Base-by-base conservation (phyloP, 78 protist genomes). In the Chrysochromulina parva region DNA sequence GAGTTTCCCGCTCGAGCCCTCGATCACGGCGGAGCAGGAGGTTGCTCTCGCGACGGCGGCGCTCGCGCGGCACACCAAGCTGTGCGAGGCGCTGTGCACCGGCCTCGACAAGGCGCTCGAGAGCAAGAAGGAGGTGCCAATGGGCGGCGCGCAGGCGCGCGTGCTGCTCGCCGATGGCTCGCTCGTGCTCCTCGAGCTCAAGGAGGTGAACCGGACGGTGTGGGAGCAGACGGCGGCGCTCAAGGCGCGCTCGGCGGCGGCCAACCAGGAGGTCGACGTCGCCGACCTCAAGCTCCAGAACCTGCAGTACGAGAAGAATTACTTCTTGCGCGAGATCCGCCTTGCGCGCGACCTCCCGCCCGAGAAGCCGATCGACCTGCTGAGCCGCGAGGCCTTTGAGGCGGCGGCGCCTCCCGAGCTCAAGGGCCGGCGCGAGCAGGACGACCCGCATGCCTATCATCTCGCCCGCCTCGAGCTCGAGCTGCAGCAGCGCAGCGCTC, bases 301-400 rank as follows among this genome's bases (percentile, higher is more conserved):
- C 17, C 82, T 74, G 55, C 82, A 74, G 82, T 74, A 74, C 82
- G 57, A 74, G 82, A 74, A 48, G 82, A 74, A 74, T 55, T 19
- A 74, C 55, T 74, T 74, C 26, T 55, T 74, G 11, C 82, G 82
- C 3, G 58, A 74, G 82, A 74, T 74, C 22, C 9, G 28, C 26
- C 55, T 13, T 55, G 26, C 13, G 24, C 19, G 82, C 19, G 82
- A 4, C 55, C 48, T 74, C 17, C 55, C 3, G 55, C 57, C 6
- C 24, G 55, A 6, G 24, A n/a, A 19, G 13, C 22, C 57, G 20
- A 48, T 74, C 55, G 82, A 74, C 14, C 19, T 74, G 53, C 82
- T 74, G 58, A 10, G 19, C 57, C 26, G 16, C 28, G 17, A 13
- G 26, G 57, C 38, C 24, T 74, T 74, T 13, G 57, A 19, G 14